phyloP scores from a whole-genome alignment of 208 protist species.

The Plasmodiophora brassicae region DNA sequence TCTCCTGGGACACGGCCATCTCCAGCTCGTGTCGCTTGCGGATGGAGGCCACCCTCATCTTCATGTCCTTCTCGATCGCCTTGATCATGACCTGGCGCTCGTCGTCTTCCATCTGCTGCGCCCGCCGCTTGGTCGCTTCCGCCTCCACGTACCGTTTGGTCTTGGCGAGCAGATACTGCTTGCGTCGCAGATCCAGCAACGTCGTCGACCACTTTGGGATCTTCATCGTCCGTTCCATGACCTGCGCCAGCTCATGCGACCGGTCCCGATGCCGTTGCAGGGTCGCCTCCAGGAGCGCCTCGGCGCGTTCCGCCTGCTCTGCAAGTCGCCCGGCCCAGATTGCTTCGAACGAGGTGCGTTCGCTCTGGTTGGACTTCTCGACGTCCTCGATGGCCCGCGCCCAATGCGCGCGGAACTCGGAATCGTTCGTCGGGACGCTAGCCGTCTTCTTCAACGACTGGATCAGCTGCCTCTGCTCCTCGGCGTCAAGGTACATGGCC shows the following conservation, averaged over 20 bases:
- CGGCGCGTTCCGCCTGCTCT: neutral
- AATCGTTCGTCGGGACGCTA: neutral
- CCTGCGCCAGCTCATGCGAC: neutral
- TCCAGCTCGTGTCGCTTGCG: neutral
- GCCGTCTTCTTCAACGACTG: neutral
- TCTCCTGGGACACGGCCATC: neutral
- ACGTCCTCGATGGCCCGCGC: neutral
- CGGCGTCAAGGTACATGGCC: neutral
- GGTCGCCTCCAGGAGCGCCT: neutral
- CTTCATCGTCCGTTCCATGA: neutral
- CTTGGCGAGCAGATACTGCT: neutral
- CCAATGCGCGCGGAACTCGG: neutral
- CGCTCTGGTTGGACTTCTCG: neutral
- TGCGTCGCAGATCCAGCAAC: neutral
- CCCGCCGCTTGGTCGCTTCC: neutral
- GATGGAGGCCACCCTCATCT: neutral
- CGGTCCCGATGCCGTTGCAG: neutral
- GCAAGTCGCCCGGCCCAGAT: neutral
- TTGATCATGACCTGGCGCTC: neutral
- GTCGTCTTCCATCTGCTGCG: neutral
- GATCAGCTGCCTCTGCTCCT: neutral
- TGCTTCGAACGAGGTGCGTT: neutral
- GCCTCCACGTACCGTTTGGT: constrained; percentile 1
- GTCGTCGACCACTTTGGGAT: neutral
- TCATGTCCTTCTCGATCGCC: neutral